These are phyloP conservation scores for Thymus mandschuricus DNA, from an alignment of 257 asterid species.

Conservation along the genomic window DNA sequence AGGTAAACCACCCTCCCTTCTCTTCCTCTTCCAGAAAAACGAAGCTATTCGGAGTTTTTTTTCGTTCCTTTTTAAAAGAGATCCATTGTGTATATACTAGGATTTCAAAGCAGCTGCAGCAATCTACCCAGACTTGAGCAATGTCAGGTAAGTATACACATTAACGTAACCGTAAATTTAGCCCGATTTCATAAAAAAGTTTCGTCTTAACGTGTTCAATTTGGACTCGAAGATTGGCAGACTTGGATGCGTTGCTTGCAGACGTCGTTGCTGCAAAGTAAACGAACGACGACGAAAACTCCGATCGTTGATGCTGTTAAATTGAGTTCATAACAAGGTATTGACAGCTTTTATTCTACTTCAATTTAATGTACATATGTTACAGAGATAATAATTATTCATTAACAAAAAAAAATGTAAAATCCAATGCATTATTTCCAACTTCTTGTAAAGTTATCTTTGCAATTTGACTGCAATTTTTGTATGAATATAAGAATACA, in stretches of 20 bases:
- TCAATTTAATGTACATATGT: conserved; percentile 23
- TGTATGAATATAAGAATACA: too few species aligned
- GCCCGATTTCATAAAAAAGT: background rate
- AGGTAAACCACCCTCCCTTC: conserved; percentile 44
- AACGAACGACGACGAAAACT: conserved; percentile 6
- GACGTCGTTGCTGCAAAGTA: conserved; percentile 48
- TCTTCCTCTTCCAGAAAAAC: background rate
- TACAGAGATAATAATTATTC: too few species aligned
- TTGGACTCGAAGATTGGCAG: conserved; percentile 57
- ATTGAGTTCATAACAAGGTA: conserved; percentile 12
- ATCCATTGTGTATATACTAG: conserved; percentile 36
- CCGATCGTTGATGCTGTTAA: background rate
- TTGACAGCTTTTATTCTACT: conserved; percentile 2
- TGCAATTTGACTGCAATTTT: too few species aligned
- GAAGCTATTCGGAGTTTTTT: background rate
- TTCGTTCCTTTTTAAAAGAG: background rate
- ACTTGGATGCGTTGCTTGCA: conserved; percentile 68
- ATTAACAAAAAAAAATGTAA: background rate
- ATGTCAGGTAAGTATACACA: conserved; percentile 54
- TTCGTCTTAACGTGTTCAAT: background rate
- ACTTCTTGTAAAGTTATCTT: too few species aligned
- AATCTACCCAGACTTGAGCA: conserved; percentile 76
- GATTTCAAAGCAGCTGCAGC: conserved; percentile 88
- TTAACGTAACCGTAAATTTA: background rate
- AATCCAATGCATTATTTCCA: background rate